A percentile compares a stretch with the other conserved stretches of the same genome.
Conservation (phyloP, 2,329 filamentous ascomycete species). For the Pseudogymnoascus pannorum region DNA sequence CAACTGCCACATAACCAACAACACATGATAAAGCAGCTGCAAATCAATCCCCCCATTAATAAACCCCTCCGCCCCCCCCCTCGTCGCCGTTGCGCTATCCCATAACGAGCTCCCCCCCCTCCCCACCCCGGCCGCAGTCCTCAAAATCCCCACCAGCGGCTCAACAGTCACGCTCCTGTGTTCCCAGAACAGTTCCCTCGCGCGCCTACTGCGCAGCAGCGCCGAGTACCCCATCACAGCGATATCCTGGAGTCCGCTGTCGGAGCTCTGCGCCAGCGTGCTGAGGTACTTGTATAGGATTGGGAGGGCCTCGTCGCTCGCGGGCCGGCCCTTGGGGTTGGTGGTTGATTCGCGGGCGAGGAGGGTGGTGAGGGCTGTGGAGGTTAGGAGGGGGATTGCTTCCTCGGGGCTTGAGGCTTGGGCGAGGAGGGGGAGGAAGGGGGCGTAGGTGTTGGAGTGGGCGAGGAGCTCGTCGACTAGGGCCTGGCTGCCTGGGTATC, state of each 20-base stretch:
- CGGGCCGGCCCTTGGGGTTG: slow-evolving; percentile 53
- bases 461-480: slow-evolving; percentile 71
- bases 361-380: slow-evolving; percentile 75
- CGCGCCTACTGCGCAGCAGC: slow-evolving; percentile 65
- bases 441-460: slow-evolving; percentile 69
- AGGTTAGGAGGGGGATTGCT: slow-evolving; percentile 80
- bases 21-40: slow-evolving; percentile 87
- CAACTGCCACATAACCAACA: slow-evolving; percentile 92
- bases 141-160: slow-evolving; percentile 76
- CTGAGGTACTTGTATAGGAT: slow-evolving; percentile 82
- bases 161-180: slow-evolving; percentile 78
- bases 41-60: slow-evolving; percentile 79
- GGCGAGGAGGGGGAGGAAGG: slow-evolving; percentile 74
- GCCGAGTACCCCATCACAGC: slow-evolving; percentile 87
- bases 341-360: slow-evolving; percentile 57
- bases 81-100: slow-evolving; percentile 33
- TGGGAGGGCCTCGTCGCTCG: slow-evolving; percentile 70
- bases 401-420: slow-evolving; percentile 70
- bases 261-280: slow-evolving; percentile 72
- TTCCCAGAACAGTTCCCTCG: slow-evolving; percentile 82
- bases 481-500: slow-evolving; percentile 61
- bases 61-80: slow-evolving; percentile 55
- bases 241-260: slow-evolving; percentile 90
- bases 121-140: slow-evolving; percentile 67
- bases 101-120: slow-evolving; percentile 58